A percentile compares a stretch with the other conserved stretches of the same genome.
Conservation (phyloP, 495 filamentous ascomycete genomes). For the Xylaria cubensis region DNA sequence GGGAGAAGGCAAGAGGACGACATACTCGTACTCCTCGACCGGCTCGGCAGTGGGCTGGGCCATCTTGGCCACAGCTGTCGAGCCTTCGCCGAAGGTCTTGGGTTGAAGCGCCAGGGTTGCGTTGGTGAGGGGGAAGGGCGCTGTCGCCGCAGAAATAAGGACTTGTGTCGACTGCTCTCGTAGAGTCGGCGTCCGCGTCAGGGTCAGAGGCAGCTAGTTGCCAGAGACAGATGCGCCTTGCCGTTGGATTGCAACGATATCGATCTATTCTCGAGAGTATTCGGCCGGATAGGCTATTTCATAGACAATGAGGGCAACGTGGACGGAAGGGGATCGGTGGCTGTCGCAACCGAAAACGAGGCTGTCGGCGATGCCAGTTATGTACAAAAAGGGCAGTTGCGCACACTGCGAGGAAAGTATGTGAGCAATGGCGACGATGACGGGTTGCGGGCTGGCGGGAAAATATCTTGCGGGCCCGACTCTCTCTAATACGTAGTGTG, state of each 20-base stretch:
- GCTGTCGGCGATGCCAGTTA: background rate
- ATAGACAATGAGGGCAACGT: background rate
- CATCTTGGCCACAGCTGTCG: slow-evolving; percentile 64
- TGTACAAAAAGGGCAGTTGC: background rate
- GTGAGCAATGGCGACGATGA: slow-evolving; percentile 9
- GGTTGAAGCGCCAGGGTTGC: slow-evolving; percentile 64
- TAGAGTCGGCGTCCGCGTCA: slow-evolving; percentile 2
- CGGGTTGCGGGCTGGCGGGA: slow-evolving; percentile 8
- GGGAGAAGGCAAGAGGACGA: slow-evolving; percentile 24
- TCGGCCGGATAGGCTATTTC: background rate
- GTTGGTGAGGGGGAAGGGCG: slow-evolving; percentile 28
- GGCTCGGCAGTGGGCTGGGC: slow-evolving; percentile 63
- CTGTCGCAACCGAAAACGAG: background rate
- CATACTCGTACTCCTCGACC: slow-evolving; percentile 65
- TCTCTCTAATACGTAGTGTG: background rate
- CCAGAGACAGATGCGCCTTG: background rate
- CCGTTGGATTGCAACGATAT: background rate
- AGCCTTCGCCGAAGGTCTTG: slow-evolving; percentile 56
- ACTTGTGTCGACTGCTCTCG: background rate
- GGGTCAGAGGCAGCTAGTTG: background rate
- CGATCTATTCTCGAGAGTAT: background rate
- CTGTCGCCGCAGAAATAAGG: slow-evolving; percentile 18
- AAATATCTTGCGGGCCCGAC: slow-evolving; percentile 18
- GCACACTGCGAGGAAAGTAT: background rate
- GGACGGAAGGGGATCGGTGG: background rate